Evolutionary conservation across 257 asterid species (phyloP), one percentile per base, ranked within the genome.

Genomic region (Ilex aquifolium): DNA sequence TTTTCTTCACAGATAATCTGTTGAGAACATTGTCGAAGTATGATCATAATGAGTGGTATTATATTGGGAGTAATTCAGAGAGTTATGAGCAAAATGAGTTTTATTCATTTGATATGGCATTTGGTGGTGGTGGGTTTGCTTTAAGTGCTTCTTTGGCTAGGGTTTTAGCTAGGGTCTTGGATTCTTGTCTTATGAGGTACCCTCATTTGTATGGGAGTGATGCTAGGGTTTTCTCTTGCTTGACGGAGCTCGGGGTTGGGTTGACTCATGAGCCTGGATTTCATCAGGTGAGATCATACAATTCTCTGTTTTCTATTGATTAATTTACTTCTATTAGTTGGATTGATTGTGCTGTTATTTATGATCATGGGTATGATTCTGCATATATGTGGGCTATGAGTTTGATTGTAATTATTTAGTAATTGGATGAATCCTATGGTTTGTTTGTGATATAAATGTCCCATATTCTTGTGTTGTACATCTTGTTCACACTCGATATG

Each of bases 61-160:
- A 86, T 29, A 63, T 86, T 15, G 94, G 94, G 32, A 66, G 62
- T 76, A 56, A 77, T 17, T 86, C 95, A 0, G 95, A 89, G 83
- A 83, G 85, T 60, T 86, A 81, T 57, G 91, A 84, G 63, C 94
- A 86, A 71, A 89, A 87, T 63, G 88, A 79, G 68, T 83, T 81
- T 61, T 78, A 81, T 59, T 79, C 73, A 12, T 89, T 89, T 61
- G 82, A 63, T 31, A 84, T 89, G 97, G 97, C 95, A 30, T 89
- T 65, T 71, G 95, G 97, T 6, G 95, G 97, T 16, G 95, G 95
- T 10, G 97, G 97, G 14, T 85, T 74, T 68, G 97, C 81, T 1
- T 67, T 90, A 15, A 90, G 97, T 67, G 88, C 90, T 4, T 85
- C 95, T 5, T 67, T 90, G 73, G 95, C 85, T 13, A 73, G 79